Base-by-base conservation (phyloP, 2,329 filamentous ascomycete species). In the Neonectria sp. region DNA sequence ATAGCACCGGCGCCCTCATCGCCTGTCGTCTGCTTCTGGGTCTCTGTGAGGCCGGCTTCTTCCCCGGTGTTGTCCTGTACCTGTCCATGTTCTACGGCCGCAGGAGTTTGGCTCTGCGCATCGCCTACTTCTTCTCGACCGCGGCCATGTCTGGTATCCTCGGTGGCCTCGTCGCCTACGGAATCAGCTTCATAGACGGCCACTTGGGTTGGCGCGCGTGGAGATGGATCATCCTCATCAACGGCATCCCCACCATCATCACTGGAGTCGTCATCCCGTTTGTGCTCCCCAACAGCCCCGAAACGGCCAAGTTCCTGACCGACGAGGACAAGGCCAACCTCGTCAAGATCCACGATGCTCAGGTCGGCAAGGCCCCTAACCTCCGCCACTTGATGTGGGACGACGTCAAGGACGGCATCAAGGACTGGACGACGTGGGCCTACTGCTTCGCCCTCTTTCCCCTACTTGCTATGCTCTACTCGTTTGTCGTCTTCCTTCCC, bases 401-500 rank as follows among this genome's bases (percentile, higher is more conserved):
- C 24, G 73, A 75, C 7, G 73, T 75, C 31, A 68, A 73, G 2
- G 73, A 74, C 9, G 73, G 68, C 3, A 33, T 71, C 27, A 75
- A 73, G 63, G 91, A 93, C 76, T 92, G 90, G 89, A 90, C 89
- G 63, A 86, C 91, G 17, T 92, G 87, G 82, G 82, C 84, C 0
- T 91, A 91, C 70, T 87, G 83, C 67, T 80, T 88, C 40, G 88
- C 83, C 1, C 86, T 90, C 67, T 92, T 92, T 71, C 88, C 89
- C 6, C 82, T 84, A 24, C 89, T 91, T 69, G 90, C 87, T 2
- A 90, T 92, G 84, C 83, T 93, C 1, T 93, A 93, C 76, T 90
- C 90, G 2, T 92, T 89, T 77, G 87, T 85, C 60, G 91, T 89
- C 1, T 93, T 93, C 75, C 79, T 93, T 40, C 91, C 91, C 0